These are phyloP conservation scores for Cladosporium halotolerans DNA, from an alignment of 2,329 filamentous ascomycete genomes.

Conservation along the genomic window DNA sequence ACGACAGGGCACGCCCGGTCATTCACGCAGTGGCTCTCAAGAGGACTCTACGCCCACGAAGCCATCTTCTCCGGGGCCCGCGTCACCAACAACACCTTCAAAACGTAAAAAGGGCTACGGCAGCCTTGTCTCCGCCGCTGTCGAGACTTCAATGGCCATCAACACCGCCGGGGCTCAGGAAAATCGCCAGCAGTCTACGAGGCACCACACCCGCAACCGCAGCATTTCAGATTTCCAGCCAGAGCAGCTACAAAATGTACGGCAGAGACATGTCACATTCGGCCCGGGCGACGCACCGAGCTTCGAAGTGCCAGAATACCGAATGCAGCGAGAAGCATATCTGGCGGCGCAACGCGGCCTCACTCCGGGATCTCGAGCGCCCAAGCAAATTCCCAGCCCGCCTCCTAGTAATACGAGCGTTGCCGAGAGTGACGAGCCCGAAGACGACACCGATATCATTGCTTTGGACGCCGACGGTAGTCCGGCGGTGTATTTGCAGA, in stretches of 20 bases:
- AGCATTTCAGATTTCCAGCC: conserved; percentile 86
- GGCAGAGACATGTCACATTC: conserved; percentile 64
- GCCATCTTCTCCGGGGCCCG: neutral
- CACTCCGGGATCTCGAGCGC: conserved; percentile 41
- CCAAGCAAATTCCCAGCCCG: conserved; percentile 58
- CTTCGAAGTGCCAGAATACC: conserved; percentile 44
- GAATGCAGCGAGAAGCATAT: conserved; percentile 70
- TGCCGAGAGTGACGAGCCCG: conserved; percentile 49
- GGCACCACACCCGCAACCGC: conserved; percentile 61
- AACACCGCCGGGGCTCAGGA: conserved; percentile 21
- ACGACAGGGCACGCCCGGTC: conserved; percentile 25
- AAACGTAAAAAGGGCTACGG: conserved; percentile 45
- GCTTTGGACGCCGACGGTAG: conserved; percentile 33
- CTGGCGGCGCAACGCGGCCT: conserved; percentile 73
- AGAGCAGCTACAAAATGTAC: conserved; percentile 61
- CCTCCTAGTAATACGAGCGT: conserved; percentile 64
- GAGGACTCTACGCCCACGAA: conserved; percentile 27
- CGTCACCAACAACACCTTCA: conserved; percentile 19
- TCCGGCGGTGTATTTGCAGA: conserved; percentile 36
- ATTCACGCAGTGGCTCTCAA: conserved; percentile 25
- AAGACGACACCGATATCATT: conserved; percentile 31
- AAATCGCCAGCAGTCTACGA: conserved; percentile 16
- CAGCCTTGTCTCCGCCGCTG: conserved; percentile 35
- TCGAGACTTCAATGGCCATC: conserved; percentile 30
- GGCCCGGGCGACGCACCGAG: conserved; percentile 47